A percentile compares a stretch with the other conserved stretches of the same genome.
Evolutionary conservation across 768 basidiomycete genomes (phyloP).

Genomic region (Tricholoma furcatifolium): DNA sequence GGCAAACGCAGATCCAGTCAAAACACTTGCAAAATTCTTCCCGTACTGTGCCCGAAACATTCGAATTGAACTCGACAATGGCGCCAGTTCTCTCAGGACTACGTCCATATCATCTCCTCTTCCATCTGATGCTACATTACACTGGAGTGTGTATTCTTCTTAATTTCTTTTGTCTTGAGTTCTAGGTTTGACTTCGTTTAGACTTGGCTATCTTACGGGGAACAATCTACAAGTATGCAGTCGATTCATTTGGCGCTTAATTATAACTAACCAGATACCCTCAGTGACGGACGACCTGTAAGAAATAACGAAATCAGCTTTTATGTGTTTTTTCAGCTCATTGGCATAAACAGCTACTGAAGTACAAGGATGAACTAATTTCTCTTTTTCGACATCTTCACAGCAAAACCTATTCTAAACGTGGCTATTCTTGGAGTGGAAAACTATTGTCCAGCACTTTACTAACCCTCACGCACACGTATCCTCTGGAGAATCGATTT

Average conservation of each 20-base stretch:
- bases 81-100: slow-evolving; percentile 72
- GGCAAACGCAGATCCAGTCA: slow-evolving; percentile 74
- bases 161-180: slow-evolving; percentile 3
- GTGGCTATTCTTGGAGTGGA: slow-evolving; percentile 80
- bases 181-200: slow-evolving; percentile 24
- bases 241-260: slow-evolving; percentile 7
- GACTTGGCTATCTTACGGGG: slow-evolving; percentile 77
- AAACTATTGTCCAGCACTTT: slow-evolving; percentile 73
- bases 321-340: slow-evolving; percentile 8
- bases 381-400: slow-evolving; percentile 62
- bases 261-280: background rate
- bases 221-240: slow-evolving; percentile 71
- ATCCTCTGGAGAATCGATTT: slow-evolving; percentile 78
- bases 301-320: slow-evolving; percentile 16
- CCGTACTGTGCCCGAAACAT: slow-evolving; percentile 73
- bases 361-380: slow-evolving; percentile 61
- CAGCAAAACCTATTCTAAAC: slow-evolving; percentile 73
- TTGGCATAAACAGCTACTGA: slow-evolving; percentile 48
- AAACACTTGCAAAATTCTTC: slow-evolving; percentile 78
- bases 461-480: slow-evolving; percentile 75
- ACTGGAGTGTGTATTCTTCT: slow-evolving; percentile 73
- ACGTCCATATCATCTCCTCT: slow-evolving; percentile 68
- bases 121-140: slow-evolving; percentile 81
- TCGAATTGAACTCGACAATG: slow-evolving; percentile 74
- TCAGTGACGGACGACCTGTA: slow-evolving; percentile 64